phyloP scores from a whole-genome alignment of 176 grass and related monocot species.

The Cenchrus americanus region DNA sequence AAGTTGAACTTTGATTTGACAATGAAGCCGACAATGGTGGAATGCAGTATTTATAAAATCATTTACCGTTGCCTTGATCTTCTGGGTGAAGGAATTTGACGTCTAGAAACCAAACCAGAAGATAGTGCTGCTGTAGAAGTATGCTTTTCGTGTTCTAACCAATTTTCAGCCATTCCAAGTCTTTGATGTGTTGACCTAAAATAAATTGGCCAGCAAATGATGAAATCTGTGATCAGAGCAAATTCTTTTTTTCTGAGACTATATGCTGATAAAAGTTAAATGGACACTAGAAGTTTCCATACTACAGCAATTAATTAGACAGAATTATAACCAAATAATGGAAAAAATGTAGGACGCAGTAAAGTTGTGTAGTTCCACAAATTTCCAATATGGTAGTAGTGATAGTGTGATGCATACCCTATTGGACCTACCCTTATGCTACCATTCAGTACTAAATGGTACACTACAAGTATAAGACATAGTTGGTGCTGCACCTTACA shows the following conservation, averaged over 20 bases:
- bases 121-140: slow-evolving; percentile 29
- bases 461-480: not conserved
- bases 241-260: slow-evolving; percentile 11
- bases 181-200: slow-evolving; percentile 34
- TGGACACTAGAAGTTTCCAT: not conserved
- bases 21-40: slow-evolving; percentile 11
- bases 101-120: slow-evolving; percentile 34
- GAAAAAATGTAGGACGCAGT: slow-evolving; percentile 25
- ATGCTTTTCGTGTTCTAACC: slow-evolving; percentile 40
- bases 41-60: not conserved
- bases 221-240: not conserved
- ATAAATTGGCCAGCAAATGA: not conserved
- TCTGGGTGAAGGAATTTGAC: slow-evolving; percentile 21
- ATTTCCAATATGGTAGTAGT: not conserved
- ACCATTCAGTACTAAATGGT: not conserved
- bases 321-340: not conserved
- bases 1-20: not conserved
- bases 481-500: slow-evolving; percentile 15
- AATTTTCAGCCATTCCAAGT: slow-evolving; percentile 49
- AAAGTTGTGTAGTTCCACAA: not conserved
- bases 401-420: not conserved
- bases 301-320: slow-evolving; percentile 12
- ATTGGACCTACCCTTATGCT: slow-evolving; percentile 9
- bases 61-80: slow-evolving; percentile 46
- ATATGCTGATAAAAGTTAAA: slow-evolving; percentile 26